A percentile compares a stretch with the other conserved stretches of the same genome.
These are phyloP conservation scores for Mycena capillaripes DNA, from an alignment of 768 basidiomycete genomes.

Conservation along the genomic window DNA sequence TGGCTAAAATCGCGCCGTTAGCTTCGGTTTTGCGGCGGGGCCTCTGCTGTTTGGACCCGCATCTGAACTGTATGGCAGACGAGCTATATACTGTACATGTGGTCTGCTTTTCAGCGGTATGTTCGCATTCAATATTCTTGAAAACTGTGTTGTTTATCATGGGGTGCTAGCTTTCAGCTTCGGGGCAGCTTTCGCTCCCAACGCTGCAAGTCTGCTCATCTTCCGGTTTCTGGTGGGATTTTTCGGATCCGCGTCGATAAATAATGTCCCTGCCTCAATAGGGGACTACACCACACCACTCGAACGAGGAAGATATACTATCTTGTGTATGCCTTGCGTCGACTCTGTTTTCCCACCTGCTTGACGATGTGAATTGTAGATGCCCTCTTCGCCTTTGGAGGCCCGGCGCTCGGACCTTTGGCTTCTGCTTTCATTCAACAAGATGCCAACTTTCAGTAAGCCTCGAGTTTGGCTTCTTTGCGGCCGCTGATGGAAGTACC, in stretches of 20 bases:
- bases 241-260: constrained; percentile 30
- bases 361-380: neutral
- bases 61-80: constrained; percentile 42
- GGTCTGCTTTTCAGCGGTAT: constrained; percentile 29
- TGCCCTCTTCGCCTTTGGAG: constrained; percentile 33
- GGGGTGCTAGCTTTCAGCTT: constrained; percentile 26
- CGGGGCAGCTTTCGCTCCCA: constrained; percentile 31
- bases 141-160: neutral
- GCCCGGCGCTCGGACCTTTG: constrained; percentile 30
- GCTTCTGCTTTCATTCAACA: constrained; percentile 30
- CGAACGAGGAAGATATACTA: constrained; percentile 14
- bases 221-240: constrained; percentile 35
- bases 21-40: constrained; percentile 34
- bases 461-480: too few species aligned
- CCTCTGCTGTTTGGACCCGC: constrained; percentile 40
- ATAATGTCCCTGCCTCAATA: constrained; percentile 31
- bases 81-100: constrained; percentile 12
- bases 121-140: neutral
- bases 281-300: constrained; percentile 25
- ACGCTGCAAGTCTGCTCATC: constrained; percentile 21
- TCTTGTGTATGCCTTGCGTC: constrained; percentile 20
- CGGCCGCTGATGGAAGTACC: neutral
- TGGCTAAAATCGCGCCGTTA: neutral
- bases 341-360: neutral
- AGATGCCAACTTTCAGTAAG: constrained; percentile 26